A percentile compares a stretch with the other conserved stretches of the same genome.
Evolutionary conservation across 768 basidiomycete species (phyloP).

Genomic region (Amanita fuliginea): DNA sequence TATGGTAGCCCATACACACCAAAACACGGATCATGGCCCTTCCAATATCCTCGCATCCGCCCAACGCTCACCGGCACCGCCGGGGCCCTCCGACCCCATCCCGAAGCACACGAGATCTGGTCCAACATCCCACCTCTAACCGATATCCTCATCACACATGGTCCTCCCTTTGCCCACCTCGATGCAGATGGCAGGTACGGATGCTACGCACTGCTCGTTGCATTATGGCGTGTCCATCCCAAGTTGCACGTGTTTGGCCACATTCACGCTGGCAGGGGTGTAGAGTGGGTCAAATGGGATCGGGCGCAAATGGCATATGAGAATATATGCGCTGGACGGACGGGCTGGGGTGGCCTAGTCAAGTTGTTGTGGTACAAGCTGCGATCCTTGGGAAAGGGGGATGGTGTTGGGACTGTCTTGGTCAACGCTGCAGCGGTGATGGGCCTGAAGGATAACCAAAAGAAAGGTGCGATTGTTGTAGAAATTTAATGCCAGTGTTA

Average conservation of each 20-base stretch:
- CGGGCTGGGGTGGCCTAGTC: not conserved
- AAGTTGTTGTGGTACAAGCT: slow-evolving; percentile 2
- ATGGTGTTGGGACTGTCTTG: slow-evolving; percentile 2
- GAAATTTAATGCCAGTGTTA: too few relatives aligned
- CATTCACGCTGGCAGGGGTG: slow-evolving; percentile 1
- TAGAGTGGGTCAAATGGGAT: slow-evolving; percentile 1
- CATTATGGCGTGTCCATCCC: not conserved
- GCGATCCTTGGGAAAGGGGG: not conserved
- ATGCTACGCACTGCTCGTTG: not conserved
- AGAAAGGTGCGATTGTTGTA: not conserved
- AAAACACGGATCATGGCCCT: not conserved
- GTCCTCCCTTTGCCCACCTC: not conserved
- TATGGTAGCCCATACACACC: slow-evolving; percentile 2
- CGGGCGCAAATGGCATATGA: slow-evolving; percentile 3
- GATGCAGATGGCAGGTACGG: not conserved
- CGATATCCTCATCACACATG: slow-evolving; percentile 1
- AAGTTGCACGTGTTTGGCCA: slow-evolving; percentile 3
- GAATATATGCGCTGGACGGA: slow-evolving; percentile 3
- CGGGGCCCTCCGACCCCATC: not conserved
- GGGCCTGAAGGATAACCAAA: slow-evolving; percentile 1
- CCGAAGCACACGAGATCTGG: not conserved
- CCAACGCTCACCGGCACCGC: not conserved
- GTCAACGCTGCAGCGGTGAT: slow-evolving; percentile 3
- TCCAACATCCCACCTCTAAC: not conserved
- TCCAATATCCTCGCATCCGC: slow-evolving; percentile 2